Conservation (phyloP, 2,329 filamentous ascomycete species). For the Aspergillus novoparasiticus region DNA sequence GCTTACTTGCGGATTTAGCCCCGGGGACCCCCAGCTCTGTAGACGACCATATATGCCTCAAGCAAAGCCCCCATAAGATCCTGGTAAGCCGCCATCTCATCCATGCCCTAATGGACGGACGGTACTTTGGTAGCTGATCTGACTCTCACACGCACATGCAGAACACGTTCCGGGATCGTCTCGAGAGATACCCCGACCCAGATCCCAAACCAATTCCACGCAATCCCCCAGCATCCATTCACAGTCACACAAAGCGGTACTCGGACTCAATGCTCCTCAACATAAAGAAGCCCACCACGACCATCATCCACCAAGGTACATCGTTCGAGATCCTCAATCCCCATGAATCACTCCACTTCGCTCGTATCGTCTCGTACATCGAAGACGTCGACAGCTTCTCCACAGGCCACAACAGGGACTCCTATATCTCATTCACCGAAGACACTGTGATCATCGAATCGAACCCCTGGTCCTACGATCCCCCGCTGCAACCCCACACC, state of each 20-base stretch:
- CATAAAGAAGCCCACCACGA: slow-evolving; percentile 27
- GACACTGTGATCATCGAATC: slow-evolving; percentile 17
- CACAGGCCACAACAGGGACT: slow-evolving; percentile 26
- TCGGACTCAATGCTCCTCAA: slow-evolving; percentile 33
- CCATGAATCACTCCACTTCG: slow-evolving; percentile 37
- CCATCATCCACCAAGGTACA: slow-evolving; percentile 37
- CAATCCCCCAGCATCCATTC: slow-evolving; percentile 18
- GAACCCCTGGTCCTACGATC: slow-evolving; percentile 14
- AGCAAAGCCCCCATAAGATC: slow-evolving; percentile 18
- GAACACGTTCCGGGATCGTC: slow-evolving; percentile 38
- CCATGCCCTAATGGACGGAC: background rate
- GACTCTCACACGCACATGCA: slow-evolving; percentile 2
- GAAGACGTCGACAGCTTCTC: slow-evolving; percentile 36
- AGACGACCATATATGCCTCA: slow-evolving; percentile 10
- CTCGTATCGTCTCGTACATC: slow-evolving; percentile 39
- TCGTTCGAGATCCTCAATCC: slow-evolving; percentile 44
- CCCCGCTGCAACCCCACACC: background rate
- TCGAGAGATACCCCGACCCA: slow-evolving; percentile 24
- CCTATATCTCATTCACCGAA: slow-evolving; percentile 18
- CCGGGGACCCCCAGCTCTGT: slow-evolving; percentile 14
- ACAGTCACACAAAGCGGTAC: slow-evolving; percentile 21
- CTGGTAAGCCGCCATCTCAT: slow-evolving; percentile 12
- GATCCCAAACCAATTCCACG: slow-evolving; percentile 15
- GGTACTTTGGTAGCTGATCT: background rate
- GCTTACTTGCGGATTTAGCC: slow-evolving; percentile 10